phyloP scores from a whole-genome alignment of 768 basidiomycete genomes.

The Holtermannia corniformis region DNA sequence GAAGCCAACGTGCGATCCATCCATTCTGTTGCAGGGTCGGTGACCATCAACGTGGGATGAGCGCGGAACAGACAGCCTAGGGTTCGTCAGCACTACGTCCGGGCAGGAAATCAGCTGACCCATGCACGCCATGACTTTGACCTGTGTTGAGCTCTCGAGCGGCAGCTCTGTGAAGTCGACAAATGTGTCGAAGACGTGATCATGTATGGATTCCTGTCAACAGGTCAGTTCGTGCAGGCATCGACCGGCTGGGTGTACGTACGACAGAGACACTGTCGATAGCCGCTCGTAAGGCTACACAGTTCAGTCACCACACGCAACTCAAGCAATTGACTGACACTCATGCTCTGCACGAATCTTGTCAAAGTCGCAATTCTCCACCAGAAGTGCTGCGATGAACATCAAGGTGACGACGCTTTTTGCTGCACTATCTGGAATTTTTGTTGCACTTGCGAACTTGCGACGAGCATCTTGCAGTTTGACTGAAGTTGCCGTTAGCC shows the following conservation, averaged over 20 bases:
- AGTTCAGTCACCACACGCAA: conserved; percentile 38
- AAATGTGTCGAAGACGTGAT: conserved; percentile 68
- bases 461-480: conserved; percentile 52
- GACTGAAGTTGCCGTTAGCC: too few relatives aligned
- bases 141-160: conserved; percentile 51
- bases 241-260: background rate
- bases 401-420: conserved; percentile 50
- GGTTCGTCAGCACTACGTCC: conserved; percentile 1
- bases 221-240: conserved; percentile 6
- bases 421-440: conserved; percentile 6
- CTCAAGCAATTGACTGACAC: conserved; percentile 45
- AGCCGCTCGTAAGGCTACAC: background rate
- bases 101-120: conserved; percentile 56
- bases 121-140: conserved; percentile 72
- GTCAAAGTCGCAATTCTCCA: conserved; percentile 85
- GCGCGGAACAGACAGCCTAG: conserved; percentile 90
- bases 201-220: conserved; percentile 60
- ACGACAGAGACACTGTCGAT: conserved; percentile 3
- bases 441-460: conserved; percentile 47
- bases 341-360: conserved; percentile 54
- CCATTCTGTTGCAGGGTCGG: conserved; percentile 63
- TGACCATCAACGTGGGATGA: conserved; percentile 81
- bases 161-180: conserved; percentile 64
- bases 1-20: conserved; percentile 85
- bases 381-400: conserved; percentile 73